Evolutionary conservation across 768 basidiomycete species (phyloP), one percentile per base, ranked within the genome.

Genomic region (Kwoniella newhampshirensis): DNA sequence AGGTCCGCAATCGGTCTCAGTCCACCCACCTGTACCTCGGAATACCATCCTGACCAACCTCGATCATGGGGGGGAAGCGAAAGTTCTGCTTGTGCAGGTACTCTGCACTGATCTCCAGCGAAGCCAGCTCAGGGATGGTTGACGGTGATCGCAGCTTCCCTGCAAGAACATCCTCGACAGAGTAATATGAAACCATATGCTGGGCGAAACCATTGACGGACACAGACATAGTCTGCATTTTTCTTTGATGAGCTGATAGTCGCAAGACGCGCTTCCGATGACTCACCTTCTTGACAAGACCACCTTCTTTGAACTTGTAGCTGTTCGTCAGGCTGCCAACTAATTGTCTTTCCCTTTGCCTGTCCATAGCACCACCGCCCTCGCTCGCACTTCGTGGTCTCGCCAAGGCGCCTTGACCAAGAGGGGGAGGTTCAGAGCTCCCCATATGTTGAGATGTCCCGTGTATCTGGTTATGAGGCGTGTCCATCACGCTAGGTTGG

Each of bases 211-310:
- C 89, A 53, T 81, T 82, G 57, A 92, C 90, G 20, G 86, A 86
- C 54, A 96, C 80, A 11, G 92, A 94, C 75, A 96, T 92, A 8
- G 92, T 94, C 91, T 94, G 73, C 12, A 13, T 1, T 26, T 28
- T 4, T 45, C 50, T 48, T 47, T 47, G 28, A 51, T 13, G 11
- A 57, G 54, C 35, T 20, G n/a, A 32, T 21, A 43, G 23, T 15
- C 23, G 2, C 46, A n/a, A 13, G 36, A 30, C n/a, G 23, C 9
- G 32, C 6, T 32, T 32, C 7, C 6, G 32, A 32, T 32, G 18
- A 77, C 83, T 65, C 42, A 91, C 94, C 85, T 97, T 96, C 81
- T 98, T 98, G 85, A 97, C 91, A 75, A 98, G 82, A 6, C 94
- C 94, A 55, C 91, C 87, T 0, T 82, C 76, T 73, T 93, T 94